A percentile compares a stretch with the other conserved stretches of the same genome.
Evolutionary conservation across 1,284 basidiomycete species (phyloP).

Genomic region (Afroboletus lepidellus): DNA sequence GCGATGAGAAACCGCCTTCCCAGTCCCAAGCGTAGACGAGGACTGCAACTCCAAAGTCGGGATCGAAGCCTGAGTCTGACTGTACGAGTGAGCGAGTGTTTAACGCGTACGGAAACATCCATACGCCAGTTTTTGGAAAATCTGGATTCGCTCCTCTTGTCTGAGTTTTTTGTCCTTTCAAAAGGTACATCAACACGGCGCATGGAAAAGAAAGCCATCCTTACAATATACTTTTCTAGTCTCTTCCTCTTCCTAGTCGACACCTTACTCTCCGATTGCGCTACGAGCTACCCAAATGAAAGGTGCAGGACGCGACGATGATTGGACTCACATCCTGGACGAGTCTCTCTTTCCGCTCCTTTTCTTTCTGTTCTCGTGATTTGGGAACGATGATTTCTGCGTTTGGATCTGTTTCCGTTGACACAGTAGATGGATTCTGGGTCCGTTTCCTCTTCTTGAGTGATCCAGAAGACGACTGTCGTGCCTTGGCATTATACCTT

Average conservation of each 20-base stretch:
- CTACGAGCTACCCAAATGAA: constrained; percentile 42
- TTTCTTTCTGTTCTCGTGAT: constrained; percentile 59
- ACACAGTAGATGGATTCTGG: constrained; percentile 17
- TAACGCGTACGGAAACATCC: constrained; percentile 23
- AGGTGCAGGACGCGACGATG: not conserved
- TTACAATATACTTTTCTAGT: constrained; percentile 81
- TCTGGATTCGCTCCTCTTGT: constrained; percentile 72
- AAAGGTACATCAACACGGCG: not conserved
- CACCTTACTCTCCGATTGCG: constrained; percentile 68
- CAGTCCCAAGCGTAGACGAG: constrained; percentile 77
- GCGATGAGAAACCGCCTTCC: constrained; percentile 56
- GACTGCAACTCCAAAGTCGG: constrained; percentile 63
- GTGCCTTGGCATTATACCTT: constrained; percentile 61
- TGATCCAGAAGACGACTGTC: constrained; percentile 53
- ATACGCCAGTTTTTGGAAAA: constrained; percentile 79
- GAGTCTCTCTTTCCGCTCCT: constrained; percentile 57
- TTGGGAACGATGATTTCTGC: constrained; percentile 58
- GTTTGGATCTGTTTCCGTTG: constrained; percentile 49
- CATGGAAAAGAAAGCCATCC: constrained; percentile 15
- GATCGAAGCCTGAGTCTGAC: constrained; percentile 70
- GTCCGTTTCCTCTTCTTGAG: constrained; percentile 51
- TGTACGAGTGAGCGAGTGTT: constrained; percentile 37
- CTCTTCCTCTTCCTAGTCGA: constrained; percentile 78
- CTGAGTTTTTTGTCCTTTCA: constrained; percentile 80
- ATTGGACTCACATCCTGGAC: constrained; percentile 54